Evolutionary conservation across 371 early-diverging fungal species (phyloP).

Genomic region (Rhizopus microsporus): DNA sequence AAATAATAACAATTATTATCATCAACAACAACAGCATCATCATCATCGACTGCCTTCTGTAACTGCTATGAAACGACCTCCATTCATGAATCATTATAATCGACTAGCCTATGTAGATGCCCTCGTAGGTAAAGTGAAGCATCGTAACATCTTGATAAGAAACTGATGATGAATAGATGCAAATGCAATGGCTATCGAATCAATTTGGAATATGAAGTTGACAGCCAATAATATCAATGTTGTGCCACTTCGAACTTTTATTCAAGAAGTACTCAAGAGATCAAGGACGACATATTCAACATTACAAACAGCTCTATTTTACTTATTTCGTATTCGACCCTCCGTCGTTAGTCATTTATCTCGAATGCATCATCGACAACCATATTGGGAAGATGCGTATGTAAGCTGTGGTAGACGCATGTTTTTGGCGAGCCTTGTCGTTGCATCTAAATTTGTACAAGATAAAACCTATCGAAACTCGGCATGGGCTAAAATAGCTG

Average conservation of each 20-base stretch:
- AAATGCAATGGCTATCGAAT: constrained; percentile 58
- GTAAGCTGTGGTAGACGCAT: constrained; percentile 72
- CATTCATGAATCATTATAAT: constrained; percentile 12
- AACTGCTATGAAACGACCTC: constrained; percentile 7
- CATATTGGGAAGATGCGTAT: constrained; percentile 42
- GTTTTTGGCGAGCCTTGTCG: constrained; percentile 69
- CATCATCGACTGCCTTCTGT: constrained; percentile 2
- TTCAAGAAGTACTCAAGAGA: constrained; percentile 74
- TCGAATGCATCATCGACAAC: constrained; percentile 21
- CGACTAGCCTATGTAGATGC: constrained; percentile 33
- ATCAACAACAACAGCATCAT: neutral
- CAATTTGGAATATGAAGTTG: constrained; percentile 44
- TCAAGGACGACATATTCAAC: constrained; percentile 80
- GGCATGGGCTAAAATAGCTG: constrained; percentile 78
- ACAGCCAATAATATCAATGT: constrained; percentile 12
- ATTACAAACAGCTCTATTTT: constrained; percentile 72
- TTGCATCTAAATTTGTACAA: constrained; percentile 74
- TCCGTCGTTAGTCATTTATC: constrained; percentile 23
- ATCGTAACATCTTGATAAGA: neutral
- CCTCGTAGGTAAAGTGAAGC: constrained; percentile 20
- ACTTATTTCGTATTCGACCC: constrained; percentile 59
- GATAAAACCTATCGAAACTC: constrained; percentile 77
- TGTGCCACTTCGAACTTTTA: constrained; percentile 66
- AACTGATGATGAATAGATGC: constrained; percentile 39
- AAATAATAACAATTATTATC: neutral